Conservation (phyloP, 2,329 filamentous ascomycete species). For the Emericellopsis cladophorae region DNA sequence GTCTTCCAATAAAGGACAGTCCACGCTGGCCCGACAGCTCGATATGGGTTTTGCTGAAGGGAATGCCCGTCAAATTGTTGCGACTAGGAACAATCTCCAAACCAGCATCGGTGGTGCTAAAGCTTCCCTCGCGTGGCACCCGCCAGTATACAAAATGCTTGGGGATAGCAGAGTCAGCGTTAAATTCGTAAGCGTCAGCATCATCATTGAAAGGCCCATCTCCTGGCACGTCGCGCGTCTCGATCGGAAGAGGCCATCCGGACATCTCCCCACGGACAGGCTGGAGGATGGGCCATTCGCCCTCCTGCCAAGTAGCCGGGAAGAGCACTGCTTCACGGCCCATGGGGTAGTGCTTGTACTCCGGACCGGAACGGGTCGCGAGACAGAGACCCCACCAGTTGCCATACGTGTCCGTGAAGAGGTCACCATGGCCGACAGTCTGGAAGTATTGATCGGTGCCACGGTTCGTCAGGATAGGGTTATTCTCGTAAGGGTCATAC, state of each 20-base stretch:
- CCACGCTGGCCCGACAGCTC: constrained; percentile 5
- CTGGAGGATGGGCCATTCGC: constrained; percentile 30
- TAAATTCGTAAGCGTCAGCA: constrained; percentile 32
- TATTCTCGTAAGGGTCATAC: constrained; percentile 24
- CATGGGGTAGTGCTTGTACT: constrained; percentile 30
- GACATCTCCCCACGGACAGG: constrained; percentile 11
- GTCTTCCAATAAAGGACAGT: constrained; percentile 33
- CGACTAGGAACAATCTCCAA: constrained; percentile 9
- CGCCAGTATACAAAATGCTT: constrained; percentile 44
- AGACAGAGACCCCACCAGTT: constrained; percentile 25
- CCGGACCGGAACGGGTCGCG: constrained; percentile 5
- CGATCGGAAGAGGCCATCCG: constrained; percentile 15
- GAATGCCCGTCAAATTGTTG: constrained; percentile 22
- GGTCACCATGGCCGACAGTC: constrained; percentile 28
- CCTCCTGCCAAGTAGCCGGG: constrained; percentile 32
- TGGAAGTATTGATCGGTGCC: constrained; percentile 25
- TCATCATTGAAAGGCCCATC: constrained; percentile 15
- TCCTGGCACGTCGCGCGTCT: constrained; percentile 10
- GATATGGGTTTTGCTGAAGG: constrained; percentile 23
- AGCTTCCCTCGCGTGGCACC: constrained; percentile 28
- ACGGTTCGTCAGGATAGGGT: constrained; percentile 30
- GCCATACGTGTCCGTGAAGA: constrained; percentile 27
- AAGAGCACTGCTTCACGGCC: constrained; percentile 38
- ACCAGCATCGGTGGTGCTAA: constrained; percentile 18
- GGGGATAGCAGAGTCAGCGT: constrained; percentile 28